These are phyloP conservation scores for Penicillium oxalicum DNA, from an alignment of 2,329 filamentous ascomycete species.

Conservation along the genomic window DNA sequence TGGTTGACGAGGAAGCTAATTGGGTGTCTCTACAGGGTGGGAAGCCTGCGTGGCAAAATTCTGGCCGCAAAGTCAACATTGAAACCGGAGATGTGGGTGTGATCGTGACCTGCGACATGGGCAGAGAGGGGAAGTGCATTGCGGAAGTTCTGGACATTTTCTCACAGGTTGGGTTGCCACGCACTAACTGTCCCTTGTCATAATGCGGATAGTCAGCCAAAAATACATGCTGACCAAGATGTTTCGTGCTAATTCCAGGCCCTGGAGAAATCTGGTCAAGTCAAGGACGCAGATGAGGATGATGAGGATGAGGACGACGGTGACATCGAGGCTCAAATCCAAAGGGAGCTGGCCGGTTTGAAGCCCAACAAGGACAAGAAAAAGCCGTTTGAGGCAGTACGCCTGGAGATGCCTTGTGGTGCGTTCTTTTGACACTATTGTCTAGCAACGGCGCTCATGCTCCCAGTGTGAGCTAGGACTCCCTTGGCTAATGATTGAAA, in stretches of 20 bases:
- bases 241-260: constrained; percentile 4
- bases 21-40: constrained; percentile 19
- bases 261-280: constrained; percentile 9
- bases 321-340: constrained; percentile 57
- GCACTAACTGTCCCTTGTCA: neutral
- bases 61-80: constrained; percentile 26
- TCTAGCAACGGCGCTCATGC: neutral
- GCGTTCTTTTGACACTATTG: constrained; percentile 11
- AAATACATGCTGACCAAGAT: neutral
- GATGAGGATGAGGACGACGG: constrained; percentile 36
- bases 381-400: constrained; percentile 48
- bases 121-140: constrained; percentile 55
- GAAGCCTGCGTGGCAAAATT: constrained; percentile 21
- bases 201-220: too few relatives aligned
- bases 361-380: constrained; percentile 42
- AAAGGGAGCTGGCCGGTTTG: constrained; percentile 52
- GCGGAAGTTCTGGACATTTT: constrained; percentile 54
- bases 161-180: constrained; percentile 41
- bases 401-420: constrained; percentile 48
- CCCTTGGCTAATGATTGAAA: constrained; percentile 27
- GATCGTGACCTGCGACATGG: constrained; percentile 58
- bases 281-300: constrained; percentile 22
- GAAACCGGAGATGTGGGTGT: constrained; percentile 54
- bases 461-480: constrained; percentile 3
- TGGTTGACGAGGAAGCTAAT: constrained; percentile 1